These are phyloP conservation scores for Athelia psychrophila DNA, from an alignment of 1,284 basidiomycete species.

Conservation along the genomic window DNA sequence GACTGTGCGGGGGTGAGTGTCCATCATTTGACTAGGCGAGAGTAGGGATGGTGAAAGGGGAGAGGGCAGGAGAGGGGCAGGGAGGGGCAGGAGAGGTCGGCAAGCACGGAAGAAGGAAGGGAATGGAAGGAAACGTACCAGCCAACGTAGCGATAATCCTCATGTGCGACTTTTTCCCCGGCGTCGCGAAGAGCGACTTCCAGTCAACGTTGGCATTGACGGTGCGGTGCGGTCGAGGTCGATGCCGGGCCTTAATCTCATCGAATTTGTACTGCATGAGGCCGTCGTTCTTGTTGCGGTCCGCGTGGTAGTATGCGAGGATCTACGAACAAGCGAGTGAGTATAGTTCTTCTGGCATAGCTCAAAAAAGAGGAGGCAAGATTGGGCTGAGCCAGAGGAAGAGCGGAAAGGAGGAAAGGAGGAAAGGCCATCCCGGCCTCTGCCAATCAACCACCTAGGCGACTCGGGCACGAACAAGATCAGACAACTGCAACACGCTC, in stretches of 20 bases:
- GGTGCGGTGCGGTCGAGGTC: conserved; percentile 59
- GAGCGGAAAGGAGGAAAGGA: too few relatives aligned
- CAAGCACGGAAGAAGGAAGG: too few relatives aligned
- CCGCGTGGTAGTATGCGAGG: conserved; percentile 74
- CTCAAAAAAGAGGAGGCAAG: too few relatives aligned
- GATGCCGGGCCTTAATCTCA: conserved; percentile 76
- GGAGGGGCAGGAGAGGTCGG: too few relatives aligned
- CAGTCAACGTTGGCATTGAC: conserved; percentile 51
- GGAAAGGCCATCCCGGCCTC: conserved; percentile 60
- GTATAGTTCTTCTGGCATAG: too few relatives aligned
- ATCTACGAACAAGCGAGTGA: too few relatives aligned
- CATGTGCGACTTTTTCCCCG: conserved; percentile 68
- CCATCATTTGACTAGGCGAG: too few relatives aligned
- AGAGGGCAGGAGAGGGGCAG: too few relatives aligned
- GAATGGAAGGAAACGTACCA: too few relatives aligned
- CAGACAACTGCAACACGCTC: conserved; percentile 60
- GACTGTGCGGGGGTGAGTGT: too few relatives aligned
- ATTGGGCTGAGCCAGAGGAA: too few relatives aligned
- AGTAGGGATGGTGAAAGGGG: too few relatives aligned
- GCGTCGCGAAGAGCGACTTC: conserved; percentile 52
- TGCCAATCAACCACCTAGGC: conserved; percentile 67
- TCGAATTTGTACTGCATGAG: conserved; percentile 72
- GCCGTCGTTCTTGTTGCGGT: conserved; percentile 65
- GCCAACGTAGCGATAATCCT: conserved; percentile 66
- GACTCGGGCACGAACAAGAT: conserved; percentile 68